phyloP scores from a whole-genome alignment of 2,329 filamentous ascomycete species.

The Byssothecium circinans region DNA sequence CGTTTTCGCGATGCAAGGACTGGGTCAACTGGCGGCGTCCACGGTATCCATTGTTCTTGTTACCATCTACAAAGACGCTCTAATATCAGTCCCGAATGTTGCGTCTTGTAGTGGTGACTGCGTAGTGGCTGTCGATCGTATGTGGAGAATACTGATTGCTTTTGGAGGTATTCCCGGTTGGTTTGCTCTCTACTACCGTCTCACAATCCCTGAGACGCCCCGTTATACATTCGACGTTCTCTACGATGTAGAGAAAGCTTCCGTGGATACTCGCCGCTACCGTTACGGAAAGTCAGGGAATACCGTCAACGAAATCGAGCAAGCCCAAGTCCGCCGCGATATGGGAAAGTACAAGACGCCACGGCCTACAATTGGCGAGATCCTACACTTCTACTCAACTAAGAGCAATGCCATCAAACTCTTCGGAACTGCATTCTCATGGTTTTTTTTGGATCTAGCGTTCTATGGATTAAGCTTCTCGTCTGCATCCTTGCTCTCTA shows the following conservation, averaged over 20 bases:
- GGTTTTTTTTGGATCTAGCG: conserved; percentile 67
- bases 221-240: conserved; percentile 85
- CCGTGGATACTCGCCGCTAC: conserved; percentile 73
- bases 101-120: conserved; percentile 65
- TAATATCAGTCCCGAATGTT: conserved; percentile 55
- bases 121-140: conserved; percentile 75
- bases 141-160: conserved; percentile 81
- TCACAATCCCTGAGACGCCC: conserved; percentile 85
- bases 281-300: conserved; percentile 63
- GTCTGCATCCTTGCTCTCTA: conserved; percentile 70
- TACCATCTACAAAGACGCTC: conserved; percentile 67
- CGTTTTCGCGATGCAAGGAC: conserved; percentile 85
- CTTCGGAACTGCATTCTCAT: conserved; percentile 76
- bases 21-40: conserved; percentile 76
- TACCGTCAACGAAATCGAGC: conserved; percentile 65
- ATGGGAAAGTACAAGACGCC: conserved; percentile 40
- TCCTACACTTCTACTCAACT: conserved; percentile 67
- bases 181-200: conserved; percentile 80
- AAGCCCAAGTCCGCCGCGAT: conserved; percentile 56
- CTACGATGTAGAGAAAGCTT: conserved; percentile 65
- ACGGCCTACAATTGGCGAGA: conserved; percentile 56
- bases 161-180: conserved; percentile 79
- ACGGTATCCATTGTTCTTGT: conserved; percentile 75
- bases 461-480: conserved; percentile 67
- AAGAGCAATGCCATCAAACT: conserved; percentile 72